These are phyloP conservation scores for Aspergillus sclerotialis DNA, from an alignment of 2,329 filamentous ascomycete species.

Conservation along the genomic window DNA sequence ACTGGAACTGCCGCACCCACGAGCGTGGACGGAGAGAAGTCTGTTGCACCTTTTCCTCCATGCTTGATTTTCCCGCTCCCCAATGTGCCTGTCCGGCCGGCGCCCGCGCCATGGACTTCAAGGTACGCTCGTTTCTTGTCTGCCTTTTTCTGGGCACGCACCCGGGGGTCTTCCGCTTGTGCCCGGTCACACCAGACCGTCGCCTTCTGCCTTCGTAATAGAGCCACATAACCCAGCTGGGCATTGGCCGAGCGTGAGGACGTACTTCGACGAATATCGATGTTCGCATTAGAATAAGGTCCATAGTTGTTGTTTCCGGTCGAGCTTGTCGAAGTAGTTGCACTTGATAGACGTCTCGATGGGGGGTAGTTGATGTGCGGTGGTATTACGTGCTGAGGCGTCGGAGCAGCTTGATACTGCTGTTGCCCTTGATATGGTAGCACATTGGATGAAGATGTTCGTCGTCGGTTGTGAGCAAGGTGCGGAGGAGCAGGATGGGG, in stretches of 20 bases:
- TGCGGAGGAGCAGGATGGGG: conserved; percentile 19
- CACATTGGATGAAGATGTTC: conserved; percentile 33
- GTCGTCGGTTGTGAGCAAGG: conserved; percentile 28
- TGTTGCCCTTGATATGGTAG: conserved; percentile 21
- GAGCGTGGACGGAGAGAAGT: conserved; percentile 71
- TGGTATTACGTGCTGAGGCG: conserved; percentile 21
- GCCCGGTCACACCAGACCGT: conserved; percentile 97
- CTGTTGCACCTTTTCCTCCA: conserved; percentile 71
- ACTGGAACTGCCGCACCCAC: conserved; percentile 78
- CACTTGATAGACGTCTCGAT: conserved; percentile 31
- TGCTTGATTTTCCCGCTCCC: conserved; percentile 77
- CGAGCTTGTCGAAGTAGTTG: conserved; percentile 35
- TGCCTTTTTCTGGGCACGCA: conserved; percentile 73
- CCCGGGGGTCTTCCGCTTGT: conserved; percentile 81
- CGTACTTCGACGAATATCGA: conserved; percentile 60
- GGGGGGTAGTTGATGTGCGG: conserved; percentile 16
- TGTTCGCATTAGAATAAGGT: conserved; percentile 19
- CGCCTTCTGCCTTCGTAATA: conserved; percentile 94
- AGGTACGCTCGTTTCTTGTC: conserved; percentile 80
- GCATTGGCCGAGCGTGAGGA: conserved; percentile 66
- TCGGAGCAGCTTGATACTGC: conserved; percentile 19
- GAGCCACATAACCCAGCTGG: conserved; percentile 78
- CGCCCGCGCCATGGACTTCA: conserved; percentile 61
- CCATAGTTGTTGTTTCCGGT: conserved; percentile 23
- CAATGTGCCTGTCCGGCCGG: conserved; percentile 56